These are phyloP conservation scores for Termitomyces sp. DNA, from an alignment of 768 basidiomycete genomes.

Conservation along the genomic window DNA sequence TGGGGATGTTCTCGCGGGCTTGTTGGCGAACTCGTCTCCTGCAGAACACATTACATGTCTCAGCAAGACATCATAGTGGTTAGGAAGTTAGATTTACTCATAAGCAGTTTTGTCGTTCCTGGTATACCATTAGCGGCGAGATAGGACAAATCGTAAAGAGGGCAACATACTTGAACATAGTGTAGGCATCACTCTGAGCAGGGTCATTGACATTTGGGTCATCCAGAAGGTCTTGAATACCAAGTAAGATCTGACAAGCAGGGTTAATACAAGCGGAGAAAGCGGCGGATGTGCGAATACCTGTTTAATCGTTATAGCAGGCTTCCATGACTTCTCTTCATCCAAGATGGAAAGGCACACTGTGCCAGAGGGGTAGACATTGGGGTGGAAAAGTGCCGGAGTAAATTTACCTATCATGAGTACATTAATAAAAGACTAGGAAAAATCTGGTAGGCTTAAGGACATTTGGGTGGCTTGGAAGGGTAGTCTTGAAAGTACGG, in stretches of 20 bases:
- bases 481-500: slow-evolving; percentile 65
- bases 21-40: slow-evolving; percentile 81
- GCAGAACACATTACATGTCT: background rate
- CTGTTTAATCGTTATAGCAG: slow-evolving; percentile 98
- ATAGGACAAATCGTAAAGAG: background rate
- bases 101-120: slow-evolving; percentile 95
- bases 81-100: slow-evolving; percentile 48
- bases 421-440: background rate
- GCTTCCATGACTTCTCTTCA: slow-evolving; percentile 99
- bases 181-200: slow-evolving; percentile 97
- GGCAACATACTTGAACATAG: slow-evolving; percentile 87
- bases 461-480: slow-evolving; percentile 93
- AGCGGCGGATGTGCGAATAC: slow-evolving; percentile 30
- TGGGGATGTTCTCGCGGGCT: slow-evolving; percentile 86
- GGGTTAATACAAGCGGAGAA: background rate
- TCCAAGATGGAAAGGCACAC: slow-evolving; percentile 97
- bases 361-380: slow-evolving; percentile 98
- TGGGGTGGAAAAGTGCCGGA: slow-evolving; percentile 95
- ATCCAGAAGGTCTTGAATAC: slow-evolving; percentile 92
- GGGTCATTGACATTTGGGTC: slow-evolving; percentile 97
- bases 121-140: slow-evolving; percentile 5
- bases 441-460: slow-evolving; percentile 17
- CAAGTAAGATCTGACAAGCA: slow-evolving; percentile 73
- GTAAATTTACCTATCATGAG: slow-evolving; percentile 80
- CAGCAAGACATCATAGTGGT: background rate